Evolutionary conservation across 139 green algal genomes (phyloP).

Genomic region (Pedinophyceae sp.): DNA sequence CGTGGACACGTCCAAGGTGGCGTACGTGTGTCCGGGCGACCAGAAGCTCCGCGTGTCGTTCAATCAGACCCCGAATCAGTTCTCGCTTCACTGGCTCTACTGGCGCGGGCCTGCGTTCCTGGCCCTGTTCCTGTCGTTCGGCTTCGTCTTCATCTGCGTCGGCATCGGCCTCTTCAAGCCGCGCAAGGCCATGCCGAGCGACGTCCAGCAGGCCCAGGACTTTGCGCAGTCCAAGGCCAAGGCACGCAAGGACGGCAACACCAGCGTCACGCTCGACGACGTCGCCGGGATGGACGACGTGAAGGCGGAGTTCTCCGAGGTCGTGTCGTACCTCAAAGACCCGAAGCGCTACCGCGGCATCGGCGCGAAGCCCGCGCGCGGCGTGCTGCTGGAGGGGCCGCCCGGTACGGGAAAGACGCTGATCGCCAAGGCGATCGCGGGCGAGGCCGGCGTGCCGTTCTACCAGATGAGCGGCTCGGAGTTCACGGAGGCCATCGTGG

Average conservation of each 20-base stretch:
- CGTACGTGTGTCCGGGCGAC: slow-evolving; percentile 43
- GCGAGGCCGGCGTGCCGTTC: slow-evolving; percentile 73
- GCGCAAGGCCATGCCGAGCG: slow-evolving; percentile 36
- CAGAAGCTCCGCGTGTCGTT: slow-evolving; percentile 42
- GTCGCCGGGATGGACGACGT: slow-evolving; percentile 80
- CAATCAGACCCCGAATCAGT: slow-evolving; percentile 23
- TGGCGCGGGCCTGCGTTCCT: slow-evolving; percentile 14
- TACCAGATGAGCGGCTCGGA: slow-evolving; percentile 87
- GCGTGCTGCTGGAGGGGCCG: slow-evolving; percentile 85
- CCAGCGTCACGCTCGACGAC: slow-evolving; percentile 68
- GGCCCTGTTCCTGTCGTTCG: slow-evolving; percentile 17
- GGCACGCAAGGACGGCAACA: slow-evolving; percentile 67
- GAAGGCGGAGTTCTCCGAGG: slow-evolving; percentile 55
- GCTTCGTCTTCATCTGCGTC: slow-evolving; percentile 32
- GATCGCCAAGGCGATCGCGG: slow-evolving; percentile 84
- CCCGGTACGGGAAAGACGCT: slow-evolving; percentile 82
- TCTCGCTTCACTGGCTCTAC: slow-evolving; percentile 14
- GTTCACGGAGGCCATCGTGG: slow-evolving; percentile 96
- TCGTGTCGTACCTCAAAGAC: slow-evolving; percentile 81
- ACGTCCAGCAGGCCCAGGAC: slow-evolving; percentile 57
- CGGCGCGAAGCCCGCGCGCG: slow-evolving; percentile 79
- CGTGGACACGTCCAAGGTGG: background rate
- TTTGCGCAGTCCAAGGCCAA: slow-evolving; percentile 79
- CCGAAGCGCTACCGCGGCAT: slow-evolving; percentile 53
- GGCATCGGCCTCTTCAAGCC: slow-evolving; percentile 37